Evolutionary conservation across 2,329 filamentous ascomycete species (phyloP).

Genomic region (Fusarium gaditjirri): DNA sequence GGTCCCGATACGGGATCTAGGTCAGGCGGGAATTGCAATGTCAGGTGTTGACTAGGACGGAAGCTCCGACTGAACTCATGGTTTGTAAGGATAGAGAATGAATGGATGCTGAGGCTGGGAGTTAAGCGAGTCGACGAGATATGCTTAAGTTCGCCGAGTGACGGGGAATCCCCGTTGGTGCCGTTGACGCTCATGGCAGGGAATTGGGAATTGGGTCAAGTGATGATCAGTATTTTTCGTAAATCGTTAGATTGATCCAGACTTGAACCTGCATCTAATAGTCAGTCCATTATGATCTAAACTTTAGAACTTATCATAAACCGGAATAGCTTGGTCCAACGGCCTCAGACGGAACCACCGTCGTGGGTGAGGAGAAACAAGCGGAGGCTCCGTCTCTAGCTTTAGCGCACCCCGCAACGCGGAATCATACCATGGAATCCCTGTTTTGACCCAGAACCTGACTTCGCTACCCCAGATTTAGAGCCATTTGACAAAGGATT

Average conservation of each 20-base stretch:
- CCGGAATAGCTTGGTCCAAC: neutral
- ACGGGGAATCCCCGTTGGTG: neutral
- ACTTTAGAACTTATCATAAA: neutral
- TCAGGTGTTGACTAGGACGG: constrained; percentile 8
- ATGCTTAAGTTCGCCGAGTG: neutral
- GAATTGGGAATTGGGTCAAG: neutral
- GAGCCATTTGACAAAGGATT: neutral
- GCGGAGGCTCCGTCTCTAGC: constrained; percentile 8
- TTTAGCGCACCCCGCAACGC: neutral
- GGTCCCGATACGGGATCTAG: constrained; percentile 15
- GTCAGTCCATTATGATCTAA: neutral
- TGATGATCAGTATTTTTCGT: neutral
- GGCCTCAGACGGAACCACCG: constrained; percentile 8
- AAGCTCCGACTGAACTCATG: neutral
- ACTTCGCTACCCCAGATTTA: constrained; percentile 15
- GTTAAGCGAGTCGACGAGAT: constrained; percentile 15
- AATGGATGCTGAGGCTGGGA: constrained; percentile 4
- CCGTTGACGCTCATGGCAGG: neutral
- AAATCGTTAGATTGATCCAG: neutral
- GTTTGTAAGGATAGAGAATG: neutral
- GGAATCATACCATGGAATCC: constrained; percentile 10
- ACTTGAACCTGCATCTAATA: neutral
- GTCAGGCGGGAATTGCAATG: constrained; percentile 8
- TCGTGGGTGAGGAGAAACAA: neutral
- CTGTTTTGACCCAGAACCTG: neutral